Evolutionary conservation across 2,329 filamentous ascomycete genomes (phyloP).

Genomic region (Neonectria punicea): DNA sequence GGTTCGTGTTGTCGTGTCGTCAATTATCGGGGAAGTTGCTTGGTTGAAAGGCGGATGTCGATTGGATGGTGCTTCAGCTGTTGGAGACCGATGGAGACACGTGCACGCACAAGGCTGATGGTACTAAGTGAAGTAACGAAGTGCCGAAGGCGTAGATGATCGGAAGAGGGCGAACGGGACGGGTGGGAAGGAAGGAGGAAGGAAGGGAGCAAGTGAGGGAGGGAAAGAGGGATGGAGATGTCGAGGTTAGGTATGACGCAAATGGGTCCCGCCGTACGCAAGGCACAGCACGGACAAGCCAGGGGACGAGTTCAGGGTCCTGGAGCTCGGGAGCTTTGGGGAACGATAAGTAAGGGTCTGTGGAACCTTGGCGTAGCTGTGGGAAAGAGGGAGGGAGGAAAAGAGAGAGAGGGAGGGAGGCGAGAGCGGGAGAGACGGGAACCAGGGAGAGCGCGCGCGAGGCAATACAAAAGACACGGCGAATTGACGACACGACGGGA

Average conservation of each 20-base stretch:
- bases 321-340: not conserved
- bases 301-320: slow-evolving; percentile 1
- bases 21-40: not conserved
- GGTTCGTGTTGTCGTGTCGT: not conserved
- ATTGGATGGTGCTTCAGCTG: slow-evolving; percentile 20
- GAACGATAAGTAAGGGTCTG: not conserved
- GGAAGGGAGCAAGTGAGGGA: not conserved
- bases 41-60: slow-evolving; percentile 15
- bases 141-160: not conserved
- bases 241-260: slow-evolving; percentile 40
- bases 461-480: not conserved
- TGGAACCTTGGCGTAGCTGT: not conserved
- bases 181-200: not conserved
- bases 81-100: slow-evolving; percentile 14
- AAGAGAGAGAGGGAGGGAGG: not conserved
- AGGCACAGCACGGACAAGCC: slow-evolving; percentile 32
- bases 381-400: not conserved
- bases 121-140: too few species aligned
- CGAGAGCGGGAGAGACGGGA: too few species aligned
- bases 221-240: not conserved
- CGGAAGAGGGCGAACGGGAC: slow-evolving; percentile 2
- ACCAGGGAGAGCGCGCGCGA: not conserved
- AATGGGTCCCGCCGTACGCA: slow-evolving; percentile 36
- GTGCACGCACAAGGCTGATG: not conserved
- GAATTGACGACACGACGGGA: not conserved